phyloP scores from a whole-genome alignment of 2,329 filamentous ascomycete genomes.

The Aspergillus fumigatus region DNA sequence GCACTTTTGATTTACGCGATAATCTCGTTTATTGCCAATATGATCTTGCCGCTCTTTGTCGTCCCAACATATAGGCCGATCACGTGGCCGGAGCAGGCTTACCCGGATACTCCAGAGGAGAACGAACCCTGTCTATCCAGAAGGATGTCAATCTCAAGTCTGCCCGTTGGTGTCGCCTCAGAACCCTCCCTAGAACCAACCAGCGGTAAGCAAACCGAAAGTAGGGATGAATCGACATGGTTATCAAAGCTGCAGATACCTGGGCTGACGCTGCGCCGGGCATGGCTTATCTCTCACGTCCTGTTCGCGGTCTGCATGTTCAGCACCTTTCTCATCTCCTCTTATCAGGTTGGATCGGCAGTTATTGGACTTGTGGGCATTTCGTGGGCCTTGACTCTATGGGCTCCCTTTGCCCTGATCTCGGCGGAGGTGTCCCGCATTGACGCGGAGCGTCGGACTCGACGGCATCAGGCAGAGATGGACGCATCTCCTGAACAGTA shows the following conservation, averaged over 20 bases:
- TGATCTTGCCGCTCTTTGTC: conserved; percentile 80
- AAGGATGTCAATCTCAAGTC: conserved; percentile 29
- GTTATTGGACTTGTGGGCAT: conserved; percentile 80
- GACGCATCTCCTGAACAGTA: conserved; percentile 17
- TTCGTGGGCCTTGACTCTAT: conserved; percentile 87
- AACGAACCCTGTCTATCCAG: conserved; percentile 16
- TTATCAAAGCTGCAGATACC: conserved; percentile 68
- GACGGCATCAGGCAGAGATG: conserved; percentile 35
- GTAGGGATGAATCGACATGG: conserved; percentile 26
- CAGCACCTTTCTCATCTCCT: conserved; percentile 72
- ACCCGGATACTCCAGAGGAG: conserved; percentile 9
- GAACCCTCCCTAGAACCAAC: conserved; percentile 26
- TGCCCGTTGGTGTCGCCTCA: conserved; percentile 27
- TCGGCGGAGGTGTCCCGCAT: conserved; percentile 84
- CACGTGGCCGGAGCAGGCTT: conserved; percentile 5
- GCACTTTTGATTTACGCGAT: conserved; percentile 85
- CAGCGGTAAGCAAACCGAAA: conserved; percentile 5
- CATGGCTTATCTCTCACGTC: conserved; percentile 82
- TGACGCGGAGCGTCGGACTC: conserved; percentile 60
- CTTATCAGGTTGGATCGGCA: conserved; percentile 66
- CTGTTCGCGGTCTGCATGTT: conserved; percentile 79
- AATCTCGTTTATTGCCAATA: conserved; percentile 74
- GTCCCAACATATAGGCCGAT: conserved; percentile 64
- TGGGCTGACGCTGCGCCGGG: conserved; percentile 77
- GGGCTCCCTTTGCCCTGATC: conserved; percentile 94